phyloP scores from a whole-genome alignment of 129 eudicot genomes.

The Chrysanthemum makinoi region DNA sequence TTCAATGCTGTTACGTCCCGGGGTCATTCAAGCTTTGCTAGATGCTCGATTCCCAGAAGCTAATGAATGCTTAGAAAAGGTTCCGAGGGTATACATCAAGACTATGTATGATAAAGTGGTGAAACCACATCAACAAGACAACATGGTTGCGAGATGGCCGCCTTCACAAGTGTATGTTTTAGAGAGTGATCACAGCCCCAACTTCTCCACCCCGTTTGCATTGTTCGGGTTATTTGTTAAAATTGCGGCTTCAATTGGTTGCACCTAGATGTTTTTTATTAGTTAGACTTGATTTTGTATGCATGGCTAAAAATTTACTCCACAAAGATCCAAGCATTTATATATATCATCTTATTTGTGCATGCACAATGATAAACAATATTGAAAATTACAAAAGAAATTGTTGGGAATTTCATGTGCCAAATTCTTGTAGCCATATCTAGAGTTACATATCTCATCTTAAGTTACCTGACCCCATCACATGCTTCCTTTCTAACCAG shows the following conservation, averaged over 20 bases:
- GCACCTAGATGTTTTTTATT: constrained; percentile 23
- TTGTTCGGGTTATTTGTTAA: constrained; percentile 38
- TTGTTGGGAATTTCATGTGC: background rate
- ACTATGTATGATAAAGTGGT: constrained; percentile 36
- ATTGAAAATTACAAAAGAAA: background rate
- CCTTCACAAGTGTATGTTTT: constrained; percentile 41
- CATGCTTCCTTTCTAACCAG: too few species aligned
- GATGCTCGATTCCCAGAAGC: constrained; percentile 35
- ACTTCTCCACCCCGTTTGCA: constrained; percentile 38
- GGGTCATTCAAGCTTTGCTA: constrained; percentile 29
- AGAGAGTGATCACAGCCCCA: constrained; percentile 46
- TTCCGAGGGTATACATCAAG: constrained; percentile 40
- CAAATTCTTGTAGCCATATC: background rate
- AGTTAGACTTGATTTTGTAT: constrained; percentile 18
- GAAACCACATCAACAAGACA: constrained; percentile 42
- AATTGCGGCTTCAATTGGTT: constrained; percentile 31
- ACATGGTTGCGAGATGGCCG: constrained; percentile 42
- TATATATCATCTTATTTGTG: background rate
- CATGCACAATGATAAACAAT: background rate
- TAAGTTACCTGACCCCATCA: too few species aligned
- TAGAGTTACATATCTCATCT: too few species aligned
- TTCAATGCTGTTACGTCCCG: constrained; percentile 41
- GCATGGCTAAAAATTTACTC: background rate
- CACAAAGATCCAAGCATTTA: background rate
- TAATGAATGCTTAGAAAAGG: constrained; percentile 24